These are phyloP conservation scores for Tricholomella constricta DNA, from an alignment of 768 basidiomycete genomes.

Conservation along the genomic window DNA sequence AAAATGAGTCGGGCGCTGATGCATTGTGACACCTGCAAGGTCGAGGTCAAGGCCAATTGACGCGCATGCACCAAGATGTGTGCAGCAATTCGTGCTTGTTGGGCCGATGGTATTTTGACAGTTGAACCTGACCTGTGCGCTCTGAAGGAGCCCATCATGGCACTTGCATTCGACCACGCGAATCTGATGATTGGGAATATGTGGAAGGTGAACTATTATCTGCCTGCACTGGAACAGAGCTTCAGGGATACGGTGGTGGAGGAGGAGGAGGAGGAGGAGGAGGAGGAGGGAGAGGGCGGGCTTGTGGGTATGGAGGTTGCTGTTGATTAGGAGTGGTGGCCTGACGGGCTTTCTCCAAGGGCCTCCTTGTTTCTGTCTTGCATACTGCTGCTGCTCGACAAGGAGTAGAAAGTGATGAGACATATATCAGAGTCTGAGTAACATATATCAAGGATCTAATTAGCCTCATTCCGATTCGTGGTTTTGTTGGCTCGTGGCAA, in stretches of 20 bases:
- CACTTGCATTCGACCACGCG: constrained; percentile 81
- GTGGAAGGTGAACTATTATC: constrained; percentile 84
- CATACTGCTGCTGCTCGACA: too few species aligned
- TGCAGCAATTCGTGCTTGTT: too few species aligned
- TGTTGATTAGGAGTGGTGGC: constrained; percentile 18
- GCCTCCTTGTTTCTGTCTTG: neutral
- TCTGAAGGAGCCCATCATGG: constrained; percentile 53
- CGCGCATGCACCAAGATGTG: too few species aligned
- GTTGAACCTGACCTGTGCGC: too few species aligned
- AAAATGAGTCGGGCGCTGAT: too few species aligned
- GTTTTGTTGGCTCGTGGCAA: too few species aligned
- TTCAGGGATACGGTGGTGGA: constrained; percentile 56
- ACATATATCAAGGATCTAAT: too few species aligned
- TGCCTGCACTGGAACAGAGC: constrained; percentile 67
- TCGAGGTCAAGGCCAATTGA: too few species aligned
- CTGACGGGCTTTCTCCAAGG: neutral
- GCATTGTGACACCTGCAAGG: too few species aligned
- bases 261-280: constrained; percentile 37
- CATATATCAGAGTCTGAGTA: neutral
- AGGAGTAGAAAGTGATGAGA: neutral
- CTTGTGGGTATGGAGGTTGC: constrained; percentile 20
- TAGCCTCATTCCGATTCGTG: too few species aligned
- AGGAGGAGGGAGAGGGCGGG: constrained; percentile 19
- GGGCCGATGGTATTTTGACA: too few species aligned
- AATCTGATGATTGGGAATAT: constrained; percentile 75